A percentile compares a stretch with the other conserved stretches of the same genome.
phyloP scores from a whole-genome alignment of 2,329 filamentous ascomycete species.

The Beauveria brongniartii region DNA sequence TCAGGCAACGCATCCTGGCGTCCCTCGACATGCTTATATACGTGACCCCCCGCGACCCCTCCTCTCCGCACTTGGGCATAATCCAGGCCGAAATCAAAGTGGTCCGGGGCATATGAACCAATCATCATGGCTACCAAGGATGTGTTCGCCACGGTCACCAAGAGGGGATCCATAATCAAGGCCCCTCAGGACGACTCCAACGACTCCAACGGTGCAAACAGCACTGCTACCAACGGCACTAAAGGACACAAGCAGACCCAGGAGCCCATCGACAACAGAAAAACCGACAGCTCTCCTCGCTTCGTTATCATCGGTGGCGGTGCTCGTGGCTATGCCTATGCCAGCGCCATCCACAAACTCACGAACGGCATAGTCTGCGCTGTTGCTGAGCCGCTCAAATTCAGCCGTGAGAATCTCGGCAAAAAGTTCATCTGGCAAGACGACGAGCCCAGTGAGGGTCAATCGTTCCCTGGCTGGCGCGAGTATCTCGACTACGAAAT shows the following conservation, averaged over 20 bases:
- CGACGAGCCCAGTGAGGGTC: slow-evolving; percentile 42
- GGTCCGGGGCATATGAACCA: not conserved
- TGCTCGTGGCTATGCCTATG: slow-evolving; percentile 69
- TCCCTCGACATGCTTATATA: slow-evolving; percentile 6
- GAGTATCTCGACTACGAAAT: slow-evolving; percentile 69
- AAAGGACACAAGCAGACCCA: not conserved
- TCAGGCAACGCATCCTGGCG: not conserved
- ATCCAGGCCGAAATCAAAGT: not conserved
- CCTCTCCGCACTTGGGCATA: not conserved
- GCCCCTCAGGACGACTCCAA: not conserved
- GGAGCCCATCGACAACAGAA: slow-evolving; percentile 7
- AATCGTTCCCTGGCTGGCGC: slow-evolving; percentile 66
- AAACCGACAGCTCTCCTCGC: slow-evolving; percentile 44
- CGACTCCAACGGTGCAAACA: not conserved
- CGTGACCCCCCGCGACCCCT: slow-evolving; percentile 13
- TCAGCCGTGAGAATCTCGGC: slow-evolving; percentile 67
- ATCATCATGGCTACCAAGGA: slow-evolving; percentile 18
- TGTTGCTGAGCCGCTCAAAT: slow-evolving; percentile 72
- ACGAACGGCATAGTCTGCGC: slow-evolving; percentile 64
- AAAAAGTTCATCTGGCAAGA: slow-evolving; percentile 64
- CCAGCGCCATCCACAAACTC: slow-evolving; percentile 54
- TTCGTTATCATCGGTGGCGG: slow-evolving; percentile 79
- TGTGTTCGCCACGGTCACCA: slow-evolving; percentile 15
- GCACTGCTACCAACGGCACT: not conserved
- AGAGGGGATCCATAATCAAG: slow-evolving; percentile 8